Evolutionary conservation across 441 rosid genomes (phyloP).

Genomic region (Pelargonium fulgidum): DNA sequence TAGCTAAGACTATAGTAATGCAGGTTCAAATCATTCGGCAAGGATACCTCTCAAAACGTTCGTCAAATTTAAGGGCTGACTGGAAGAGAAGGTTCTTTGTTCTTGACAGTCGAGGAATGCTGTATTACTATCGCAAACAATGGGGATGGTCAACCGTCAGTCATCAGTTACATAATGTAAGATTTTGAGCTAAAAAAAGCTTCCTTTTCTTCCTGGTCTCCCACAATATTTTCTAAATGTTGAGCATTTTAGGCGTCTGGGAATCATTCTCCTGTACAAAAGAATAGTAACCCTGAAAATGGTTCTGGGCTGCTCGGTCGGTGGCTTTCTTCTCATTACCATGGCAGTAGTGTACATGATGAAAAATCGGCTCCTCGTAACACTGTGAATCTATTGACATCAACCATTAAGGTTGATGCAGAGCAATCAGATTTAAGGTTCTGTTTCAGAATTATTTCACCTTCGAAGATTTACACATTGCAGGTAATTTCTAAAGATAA

Average conservation of each 20-base stretch:
- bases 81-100: conserved; percentile 99
- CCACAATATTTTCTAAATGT: conserved; percentile 11
- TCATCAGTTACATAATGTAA: conserved; percentile 19
- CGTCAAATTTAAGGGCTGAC: conserved; percentile 92
- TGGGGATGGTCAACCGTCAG: conserved; percentile 79
- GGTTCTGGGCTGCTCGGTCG: conserved; percentile 94
- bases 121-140: conserved; percentile 94
- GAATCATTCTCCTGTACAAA: conserved; percentile 69
- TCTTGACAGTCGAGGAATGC: conserved; percentile 96
- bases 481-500: conserved; percentile 53
- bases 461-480: conserved; percentile 88
- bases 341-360: conserved; percentile 79
- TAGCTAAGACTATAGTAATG: conserved; percentile 22
- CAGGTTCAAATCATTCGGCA: conserved; percentile 98
- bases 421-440: conserved; percentile 96
- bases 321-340: conserved; percentile 89
- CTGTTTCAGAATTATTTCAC: conserved; percentile 98
- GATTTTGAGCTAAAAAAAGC: background rate
- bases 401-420: conserved; percentile 93
- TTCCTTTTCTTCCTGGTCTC: background rate
- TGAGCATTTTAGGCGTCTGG: conserved; percentile 51
- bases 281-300: conserved; percentile 81
- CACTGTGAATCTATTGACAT: conserved; percentile 96
- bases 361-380: conserved; percentile 97
- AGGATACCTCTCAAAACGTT: conserved; percentile 95